Evolutionary conservation across 192 early-diverging fungal species (phyloP).

Genomic region (Glomus cerebriforme): DNA sequence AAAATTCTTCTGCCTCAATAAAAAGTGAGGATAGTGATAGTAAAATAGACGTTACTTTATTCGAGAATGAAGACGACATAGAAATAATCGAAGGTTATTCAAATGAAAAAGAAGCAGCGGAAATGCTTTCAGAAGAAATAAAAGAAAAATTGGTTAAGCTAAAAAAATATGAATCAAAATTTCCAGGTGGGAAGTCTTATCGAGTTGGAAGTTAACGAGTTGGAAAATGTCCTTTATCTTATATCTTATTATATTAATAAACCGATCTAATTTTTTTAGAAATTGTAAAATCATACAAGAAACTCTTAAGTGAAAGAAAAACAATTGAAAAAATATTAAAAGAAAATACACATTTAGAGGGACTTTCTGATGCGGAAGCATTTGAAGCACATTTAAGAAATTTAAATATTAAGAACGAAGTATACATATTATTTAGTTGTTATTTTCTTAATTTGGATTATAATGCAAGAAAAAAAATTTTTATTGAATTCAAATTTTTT

Average conservation of each 20-base stretch:
- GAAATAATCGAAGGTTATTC: background rate
- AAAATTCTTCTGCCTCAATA: background rate
- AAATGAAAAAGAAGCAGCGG: background rate
- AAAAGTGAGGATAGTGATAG: background rate
- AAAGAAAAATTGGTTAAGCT: constrained; percentile 39
- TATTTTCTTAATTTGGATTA: background rate
- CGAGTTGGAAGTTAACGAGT: no score
- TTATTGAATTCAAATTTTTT: background rate
- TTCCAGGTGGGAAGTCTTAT: constrained; percentile 42
- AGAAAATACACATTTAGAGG: constrained; percentile 41
- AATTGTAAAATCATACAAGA: constrained; percentile 41
- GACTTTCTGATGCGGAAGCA: constrained; percentile 40
- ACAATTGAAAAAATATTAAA: constrained; percentile 41
- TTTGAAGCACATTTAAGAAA: constrained; percentile 44
- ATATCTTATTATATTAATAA: constrained; percentile 25
- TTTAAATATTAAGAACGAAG: constrained; percentile 42
- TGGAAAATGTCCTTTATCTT: no score
- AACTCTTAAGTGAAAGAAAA: constrained; percentile 42
- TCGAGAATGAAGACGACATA: background rate
- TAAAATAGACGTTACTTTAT: background rate
- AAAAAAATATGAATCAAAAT: constrained; percentile 42
- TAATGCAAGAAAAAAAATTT: background rate
- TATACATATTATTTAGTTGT: constrained; percentile 9
- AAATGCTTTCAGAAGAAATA: constrained; percentile 29
- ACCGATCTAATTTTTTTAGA: constrained; percentile 27